Percentiles rank a stretch among this genome's conserved stretches.
Evolutionary conservation across 2,329 filamentous ascomycete genomes (phyloP).

Genomic region (Emmonsia crescens): DNA sequence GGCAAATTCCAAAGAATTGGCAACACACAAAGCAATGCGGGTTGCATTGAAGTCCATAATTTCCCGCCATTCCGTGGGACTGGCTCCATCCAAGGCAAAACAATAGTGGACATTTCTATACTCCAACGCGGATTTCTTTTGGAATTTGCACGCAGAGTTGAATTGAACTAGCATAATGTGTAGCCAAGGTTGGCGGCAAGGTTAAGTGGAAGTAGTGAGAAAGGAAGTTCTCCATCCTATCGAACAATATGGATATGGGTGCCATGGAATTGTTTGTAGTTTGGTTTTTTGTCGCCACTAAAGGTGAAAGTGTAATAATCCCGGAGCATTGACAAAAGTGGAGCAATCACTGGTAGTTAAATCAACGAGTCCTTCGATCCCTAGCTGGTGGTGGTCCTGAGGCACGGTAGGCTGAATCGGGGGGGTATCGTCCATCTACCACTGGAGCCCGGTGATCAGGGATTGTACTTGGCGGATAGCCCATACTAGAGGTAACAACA

Average conservation of each 20-base stretch:
- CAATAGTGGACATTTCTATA: neutral
- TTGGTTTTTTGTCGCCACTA: neutral
- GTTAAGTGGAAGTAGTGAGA: neutral
- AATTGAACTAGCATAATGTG: neutral
- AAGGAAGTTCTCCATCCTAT: neutral
- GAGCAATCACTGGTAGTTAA: neutral
- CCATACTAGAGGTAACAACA: constrained; percentile 30
- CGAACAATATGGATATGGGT: neutral
- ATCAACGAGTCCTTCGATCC: constrained; percentile 23
- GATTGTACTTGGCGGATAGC: constrained; percentile 31
- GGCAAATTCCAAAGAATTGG: neutral
- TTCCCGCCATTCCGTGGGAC: constrained; percentile 4
- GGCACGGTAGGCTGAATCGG: constrained; percentile 23
- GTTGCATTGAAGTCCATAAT: constrained; percentile 1
- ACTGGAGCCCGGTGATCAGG: constrained; percentile 34
- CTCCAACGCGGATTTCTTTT: neutral
- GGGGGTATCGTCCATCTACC: constrained; percentile 32
- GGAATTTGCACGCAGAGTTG: neutral
- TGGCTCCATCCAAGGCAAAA: constrained; percentile 9
- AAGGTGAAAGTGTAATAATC: neutral
- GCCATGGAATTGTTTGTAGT: neutral
- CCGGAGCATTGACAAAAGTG: neutral
- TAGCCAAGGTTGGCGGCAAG: neutral
- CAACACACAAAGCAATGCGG: neutral
- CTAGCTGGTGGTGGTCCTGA: constrained; percentile 31